Conservation (phyloP, 2,329 filamentous ascomycete species). For the Cercospora beticola region DNA sequence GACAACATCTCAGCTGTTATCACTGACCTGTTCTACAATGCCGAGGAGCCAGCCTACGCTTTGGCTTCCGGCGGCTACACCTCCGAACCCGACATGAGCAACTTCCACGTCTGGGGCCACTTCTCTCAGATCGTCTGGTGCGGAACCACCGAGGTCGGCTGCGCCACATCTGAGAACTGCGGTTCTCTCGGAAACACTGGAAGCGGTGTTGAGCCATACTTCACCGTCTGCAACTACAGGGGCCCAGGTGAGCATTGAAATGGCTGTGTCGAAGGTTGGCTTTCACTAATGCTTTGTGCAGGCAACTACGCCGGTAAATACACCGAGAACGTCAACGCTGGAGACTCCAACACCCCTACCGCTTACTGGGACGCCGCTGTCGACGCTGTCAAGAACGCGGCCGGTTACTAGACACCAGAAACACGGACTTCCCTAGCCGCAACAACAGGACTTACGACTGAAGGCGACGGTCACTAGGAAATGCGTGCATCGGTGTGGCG, state of each 20-base stretch:
- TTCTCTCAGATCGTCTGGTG: conserved; percentile 76
- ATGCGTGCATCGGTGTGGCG: conserved; percentile 25
- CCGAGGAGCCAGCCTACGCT: conserved; percentile 62
- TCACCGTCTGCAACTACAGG: conserved; percentile 87
- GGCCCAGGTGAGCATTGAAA: conserved; percentile 48
- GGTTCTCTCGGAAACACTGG: conserved; percentile 52
- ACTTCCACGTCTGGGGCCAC: conserved; percentile 70
- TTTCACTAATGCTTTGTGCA: conserved; percentile 23
- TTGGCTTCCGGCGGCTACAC: background rate
- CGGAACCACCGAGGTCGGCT: conserved; percentile 61
- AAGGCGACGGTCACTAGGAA: conserved; percentile 25
- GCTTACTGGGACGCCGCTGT: conserved; percentile 35
- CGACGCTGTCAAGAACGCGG: background rate
- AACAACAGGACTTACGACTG: conserved; percentile 25
- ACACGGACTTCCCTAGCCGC: conserved; percentile 8
- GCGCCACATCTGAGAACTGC: conserved; percentile 57
- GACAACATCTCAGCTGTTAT: conserved; percentile 65
- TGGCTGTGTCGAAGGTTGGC: too few relatives aligned
- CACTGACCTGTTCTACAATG: conserved; percentile 86
- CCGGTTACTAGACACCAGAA: background rate
- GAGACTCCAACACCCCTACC: conserved; percentile 40
- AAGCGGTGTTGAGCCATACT: conserved; percentile 55
- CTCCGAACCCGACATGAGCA: conserved; percentile 56
- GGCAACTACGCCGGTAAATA: conserved; percentile 59
- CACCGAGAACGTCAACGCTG: conserved; percentile 51